Evolutionary conservation across 345 rosid species (phyloP).

Genomic region (Brassica napus): Da-Ae NC_063444.1:45496001-45496500

Average conservation of each 20-base stretch:
- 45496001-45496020: background rate
- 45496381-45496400: background rate
- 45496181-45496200: background rate
- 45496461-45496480: background rate
- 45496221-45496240: background rate
- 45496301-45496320: background rate
- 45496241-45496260: background rate
- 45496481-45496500: background rate
- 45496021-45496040: background rate
- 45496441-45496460: background rate
- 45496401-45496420: background rate
- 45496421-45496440: background rate
- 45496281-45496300: background rate
- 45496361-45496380: background rate
- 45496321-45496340: no score
- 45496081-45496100: background rate
- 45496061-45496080: background rate
- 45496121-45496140: background rate
- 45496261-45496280: background rate
- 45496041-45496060: background rate
- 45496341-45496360: background rate
- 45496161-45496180: background rate
- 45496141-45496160: background rate
- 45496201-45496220: background rate
- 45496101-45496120: background rate